Percentiles rank a stretch among this genome's conserved stretches.
Evolutionary conservation across 139 green algal species (phyloP).

Genomic region (Nannochloris sp.): DNA sequence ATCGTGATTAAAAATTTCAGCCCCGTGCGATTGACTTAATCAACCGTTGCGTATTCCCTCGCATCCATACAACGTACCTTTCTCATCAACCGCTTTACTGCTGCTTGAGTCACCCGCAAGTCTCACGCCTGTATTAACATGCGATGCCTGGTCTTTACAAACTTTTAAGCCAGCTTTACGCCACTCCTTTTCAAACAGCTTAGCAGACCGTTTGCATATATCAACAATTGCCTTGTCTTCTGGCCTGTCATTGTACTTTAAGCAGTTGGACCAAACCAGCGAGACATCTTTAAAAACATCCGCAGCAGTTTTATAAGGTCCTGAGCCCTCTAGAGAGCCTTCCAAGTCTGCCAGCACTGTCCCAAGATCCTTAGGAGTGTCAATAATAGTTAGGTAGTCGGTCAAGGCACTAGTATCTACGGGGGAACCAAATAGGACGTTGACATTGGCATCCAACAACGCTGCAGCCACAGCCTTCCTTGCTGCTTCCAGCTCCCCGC

Average conservation of each 20-base stretch:
- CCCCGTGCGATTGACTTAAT: too few species aligned
- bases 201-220: background rate
- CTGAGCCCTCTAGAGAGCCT: conserved; percentile 1
- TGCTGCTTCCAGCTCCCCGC: too few species aligned
- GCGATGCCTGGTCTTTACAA: background rate
- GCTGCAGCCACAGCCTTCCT: background rate
- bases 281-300: conserved; percentile 36
- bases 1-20: too few species aligned
- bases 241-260: conserved; percentile 45
- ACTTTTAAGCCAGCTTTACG: background rate
- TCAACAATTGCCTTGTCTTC: conserved; percentile 24
- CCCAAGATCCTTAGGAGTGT: conserved; percentile 42
- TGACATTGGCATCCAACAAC: background rate
- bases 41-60: too few species aligned
- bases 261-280: conserved; percentile 54
- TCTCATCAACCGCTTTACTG: too few species aligned
- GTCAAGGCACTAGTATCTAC: conserved; percentile 17
- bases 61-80: too few species aligned
- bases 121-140: background rate
- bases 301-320: conserved; percentile 4
- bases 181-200: background rate
- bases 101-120: too few species aligned
- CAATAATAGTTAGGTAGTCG: conserved; percentile 61
- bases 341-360: conserved; percentile 27
- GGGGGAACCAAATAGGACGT: background rate